phyloP scores from a whole-genome alignment of 2,329 filamentous ascomycete species.

The Aspergillus brasiliensis region DNA sequence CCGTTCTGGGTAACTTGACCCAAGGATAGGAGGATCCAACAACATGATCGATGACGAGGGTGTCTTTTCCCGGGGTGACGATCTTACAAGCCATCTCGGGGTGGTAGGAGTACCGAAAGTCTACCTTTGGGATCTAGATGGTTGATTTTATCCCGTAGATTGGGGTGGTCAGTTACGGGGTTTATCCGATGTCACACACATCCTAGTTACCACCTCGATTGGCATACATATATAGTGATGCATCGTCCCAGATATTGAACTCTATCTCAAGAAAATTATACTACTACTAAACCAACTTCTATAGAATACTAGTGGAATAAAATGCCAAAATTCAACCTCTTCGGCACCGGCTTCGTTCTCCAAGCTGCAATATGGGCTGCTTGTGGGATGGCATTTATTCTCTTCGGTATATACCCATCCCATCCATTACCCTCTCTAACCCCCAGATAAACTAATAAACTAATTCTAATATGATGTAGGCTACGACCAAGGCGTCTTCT shows the following conservation, averaged over 20 bases:
- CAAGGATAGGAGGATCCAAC: background rate
- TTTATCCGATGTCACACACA: background rate
- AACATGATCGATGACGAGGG: background rate
- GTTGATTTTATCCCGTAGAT: no score
- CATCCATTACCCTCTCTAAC: background rate
- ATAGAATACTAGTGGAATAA: conserved; percentile 1
- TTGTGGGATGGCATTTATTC: conserved; percentile 29
- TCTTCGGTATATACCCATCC: conserved; percentile 23
- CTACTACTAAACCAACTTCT: background rate
- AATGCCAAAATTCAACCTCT: conserved; percentile 29
- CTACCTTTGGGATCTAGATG: no score
- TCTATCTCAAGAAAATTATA: background rate
- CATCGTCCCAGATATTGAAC: background rate
- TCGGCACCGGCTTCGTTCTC: conserved; percentile 25
- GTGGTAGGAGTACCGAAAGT: no score
- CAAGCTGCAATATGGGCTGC: conserved; percentile 25
- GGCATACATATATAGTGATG: no score
- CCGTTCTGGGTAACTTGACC: conserved; percentile 6
- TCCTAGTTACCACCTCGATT: no score
- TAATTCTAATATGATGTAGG: no score
- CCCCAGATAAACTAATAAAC: background rate
- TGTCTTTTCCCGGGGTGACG: background rate
- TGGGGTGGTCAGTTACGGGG: background rate
- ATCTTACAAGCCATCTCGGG: background rate
- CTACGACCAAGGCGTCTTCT: conserved; percentile 55